Evolutionary conservation across 768 basidiomycete genomes (phyloP), one percentile per base, ranked within the genome.

Genomic region (Agaricus sinodeliciosus): DNA sequence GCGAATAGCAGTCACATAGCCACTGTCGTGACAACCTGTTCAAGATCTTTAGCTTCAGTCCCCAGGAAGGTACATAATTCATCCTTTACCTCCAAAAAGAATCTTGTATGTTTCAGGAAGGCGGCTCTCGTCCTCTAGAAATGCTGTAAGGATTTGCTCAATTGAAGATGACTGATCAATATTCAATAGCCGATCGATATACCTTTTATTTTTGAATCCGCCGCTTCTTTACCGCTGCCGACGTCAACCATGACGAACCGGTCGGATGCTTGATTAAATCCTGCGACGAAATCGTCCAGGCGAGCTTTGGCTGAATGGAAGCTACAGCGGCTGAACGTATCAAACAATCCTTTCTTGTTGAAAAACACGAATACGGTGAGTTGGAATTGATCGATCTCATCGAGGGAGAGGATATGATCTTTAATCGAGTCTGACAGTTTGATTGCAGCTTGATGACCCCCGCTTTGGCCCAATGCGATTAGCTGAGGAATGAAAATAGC

Each of bases 131-230:
- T 82, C 78, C 58, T 81, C 77, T 28, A 87, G 72, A 58, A 76
- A 76, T 56, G 76, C 67, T 82, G 62, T 6, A 27, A 51, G 65
- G 9, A 34, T n/a, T 31, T 18, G 43, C 18, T 57, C 37, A 51
- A 15, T 22, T 7, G 7, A 12, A 43, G 22, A 40, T 16, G 9
- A 3, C n/a, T 49, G 49, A 49, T 39, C 31, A 31, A 39, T 22
- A 35, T 57, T 18, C 7, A 41, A 48, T 34, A 37, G 44, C 48
- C 35, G 67, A 65, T 63, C 45, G 31, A 31, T 31, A 31, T 58
- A 85, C 87, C 82, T 74, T 84, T 85, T 63, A 88, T 78, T 67
- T 88, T 88, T 41, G 81, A 76, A 64, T 88, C 85, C 26, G 84
- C 85, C 3, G 81, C 83, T 71, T 88, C 86, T 67, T 88, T 88